These are phyloP conservation scores for Saturnispora serradocipensis DNA, from an alignment of 805 yeast species.

Conservation along the genomic window DNA sequence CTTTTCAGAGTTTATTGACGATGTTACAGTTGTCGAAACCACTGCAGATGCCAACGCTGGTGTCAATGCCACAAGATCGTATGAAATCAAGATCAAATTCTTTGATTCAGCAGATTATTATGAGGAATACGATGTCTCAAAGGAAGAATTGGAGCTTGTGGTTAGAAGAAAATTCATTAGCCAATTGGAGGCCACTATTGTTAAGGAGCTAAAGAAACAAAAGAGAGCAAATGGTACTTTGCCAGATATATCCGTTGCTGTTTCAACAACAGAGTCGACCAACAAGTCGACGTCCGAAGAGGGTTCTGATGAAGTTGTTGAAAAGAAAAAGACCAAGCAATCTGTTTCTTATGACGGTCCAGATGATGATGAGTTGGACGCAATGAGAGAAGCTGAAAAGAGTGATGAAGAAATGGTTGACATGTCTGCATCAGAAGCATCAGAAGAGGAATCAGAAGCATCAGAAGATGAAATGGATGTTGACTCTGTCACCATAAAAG, in stretches of 20 bases:
- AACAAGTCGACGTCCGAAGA: conserved; percentile 28
- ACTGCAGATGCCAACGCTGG: conserved; percentile 47
- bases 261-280: conserved; percentile 42
- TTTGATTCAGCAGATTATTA: conserved; percentile 69
- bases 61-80: conserved; percentile 48
- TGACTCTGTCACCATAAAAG: conserved; percentile 7
- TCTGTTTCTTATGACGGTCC: conserved; percentile 91
- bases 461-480: conserved; percentile 25
- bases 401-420: conserved; percentile 59
- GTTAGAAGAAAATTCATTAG: conserved; percentile 57
- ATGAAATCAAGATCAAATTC: conserved; percentile 66
- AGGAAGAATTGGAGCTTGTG: conserved; percentile 65
- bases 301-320: conserved; percentile 41
- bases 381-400: conserved; percentile 75
- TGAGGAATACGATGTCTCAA: conserved; percentile 80
- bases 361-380: conserved; percentile 89
- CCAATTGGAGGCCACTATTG: conserved; percentile 61
- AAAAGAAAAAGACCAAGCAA: conserved; percentile 61
- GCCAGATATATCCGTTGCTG: conserved; percentile 65
- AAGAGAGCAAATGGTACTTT: conserved; percentile 42
- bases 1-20: conserved; percentile 82
- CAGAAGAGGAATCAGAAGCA: conserved; percentile 34
- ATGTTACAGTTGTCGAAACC: conserved; percentile 79
- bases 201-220: conserved; percentile 78
- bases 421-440: conserved; percentile 31